A percentile compares a stretch with the other conserved stretches of the same genome.
Conservation (phyloP, 169 alveolate genomes). For the Plasmodium inui region DNA sequence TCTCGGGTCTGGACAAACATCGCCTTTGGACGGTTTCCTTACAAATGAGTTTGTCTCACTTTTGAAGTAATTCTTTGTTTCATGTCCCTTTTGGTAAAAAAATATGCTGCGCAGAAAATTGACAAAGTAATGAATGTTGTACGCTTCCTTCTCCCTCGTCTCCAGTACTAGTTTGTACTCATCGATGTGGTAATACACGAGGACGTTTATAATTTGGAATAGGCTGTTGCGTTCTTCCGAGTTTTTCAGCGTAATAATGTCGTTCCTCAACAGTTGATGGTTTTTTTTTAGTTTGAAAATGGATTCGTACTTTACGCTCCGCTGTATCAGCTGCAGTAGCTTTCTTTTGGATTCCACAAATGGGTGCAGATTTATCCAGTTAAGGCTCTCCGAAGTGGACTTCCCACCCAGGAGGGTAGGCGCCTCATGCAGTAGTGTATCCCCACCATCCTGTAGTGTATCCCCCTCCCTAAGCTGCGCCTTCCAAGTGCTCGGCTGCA, state of each 20-base stretch:
- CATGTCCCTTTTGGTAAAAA: constrained; percentile 24
- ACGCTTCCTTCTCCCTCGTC: constrained; percentile 40
- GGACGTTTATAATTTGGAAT: constrained; percentile 49
- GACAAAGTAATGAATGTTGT: constrained; percentile 11
- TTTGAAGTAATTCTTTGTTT: constrained; percentile 35
- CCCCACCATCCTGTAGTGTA: too few species aligned
- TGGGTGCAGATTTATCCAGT: background rate
- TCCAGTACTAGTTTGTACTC: constrained; percentile 39
- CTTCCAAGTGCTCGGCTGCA: background rate
- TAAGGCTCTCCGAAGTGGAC: background rate
- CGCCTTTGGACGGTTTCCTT: background rate
- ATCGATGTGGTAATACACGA: constrained; percentile 26
- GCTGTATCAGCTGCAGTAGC: background rate
- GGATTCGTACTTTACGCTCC: constrained; percentile 38
- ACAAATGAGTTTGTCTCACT: constrained; percentile 5
- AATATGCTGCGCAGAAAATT: constrained; percentile 19
- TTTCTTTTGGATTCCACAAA: background rate
- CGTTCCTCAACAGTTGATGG: constrained; percentile 13
- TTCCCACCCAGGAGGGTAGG: background rate
- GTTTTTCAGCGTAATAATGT: constrained; percentile 46
- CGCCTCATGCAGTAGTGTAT: too few species aligned
- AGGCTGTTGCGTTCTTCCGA: constrained; percentile 15
- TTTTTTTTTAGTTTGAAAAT: constrained; percentile 35
- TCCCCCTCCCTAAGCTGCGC: background rate
- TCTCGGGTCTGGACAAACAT: background rate